Conservation (phyloP, 345 rosid species). For the Mercurialis annua region DNA sequence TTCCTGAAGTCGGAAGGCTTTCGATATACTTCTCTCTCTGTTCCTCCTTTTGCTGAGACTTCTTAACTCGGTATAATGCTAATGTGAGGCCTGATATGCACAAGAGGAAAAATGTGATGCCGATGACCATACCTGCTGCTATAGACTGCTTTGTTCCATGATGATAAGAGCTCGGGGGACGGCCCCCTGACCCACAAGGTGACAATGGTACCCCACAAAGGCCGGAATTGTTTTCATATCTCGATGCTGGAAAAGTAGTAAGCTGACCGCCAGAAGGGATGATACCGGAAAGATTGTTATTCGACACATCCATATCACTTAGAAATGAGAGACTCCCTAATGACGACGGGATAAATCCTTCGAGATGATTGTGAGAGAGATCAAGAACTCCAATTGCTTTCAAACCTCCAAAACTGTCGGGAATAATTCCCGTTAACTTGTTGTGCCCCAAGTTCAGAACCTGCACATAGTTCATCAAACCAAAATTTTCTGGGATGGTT, state of each 20-base stretch:
- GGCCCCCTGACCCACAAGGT: slow-evolving; percentile 53
- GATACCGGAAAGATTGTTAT: slow-evolving; percentile 77
- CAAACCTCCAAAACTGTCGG: slow-evolving; percentile 71
- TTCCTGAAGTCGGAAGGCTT: slow-evolving; percentile 85
- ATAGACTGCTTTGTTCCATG: slow-evolving; percentile 44
- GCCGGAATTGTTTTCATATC: slow-evolving; percentile 87
- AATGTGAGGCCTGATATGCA: slow-evolving; percentile 56
- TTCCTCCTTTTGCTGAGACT: slow-evolving; percentile 52
- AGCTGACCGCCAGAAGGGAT: slow-evolving; percentile 96
- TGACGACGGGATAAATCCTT: slow-evolving; percentile 72
- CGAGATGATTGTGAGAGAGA: slow-evolving; percentile 78
- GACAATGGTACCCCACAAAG: slow-evolving; percentile 84
- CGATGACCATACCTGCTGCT: slow-evolving; percentile 62
- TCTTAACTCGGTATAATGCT: slow-evolving; percentile 62
- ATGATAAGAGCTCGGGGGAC: slow-evolving; percentile 10
- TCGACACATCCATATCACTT: slow-evolving; percentile 91
- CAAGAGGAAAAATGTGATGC: slow-evolving; percentile 59
- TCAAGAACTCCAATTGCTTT: slow-evolving; percentile 84
- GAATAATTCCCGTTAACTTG: slow-evolving; percentile 59
- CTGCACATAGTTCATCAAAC: slow-evolving; percentile 65
- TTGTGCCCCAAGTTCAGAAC: slow-evolving; percentile 96
- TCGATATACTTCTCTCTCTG: slow-evolving; percentile 75
- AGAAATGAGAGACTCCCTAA: slow-evolving; percentile 76
- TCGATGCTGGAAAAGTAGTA: slow-evolving; percentile 76
- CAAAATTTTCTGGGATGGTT: slow-evolving; percentile 62